These are phyloP conservation scores for Perkinsus chesapeaki DNA, from an alignment of 169 alveolate genomes.

Conservation along the genomic window DNA sequence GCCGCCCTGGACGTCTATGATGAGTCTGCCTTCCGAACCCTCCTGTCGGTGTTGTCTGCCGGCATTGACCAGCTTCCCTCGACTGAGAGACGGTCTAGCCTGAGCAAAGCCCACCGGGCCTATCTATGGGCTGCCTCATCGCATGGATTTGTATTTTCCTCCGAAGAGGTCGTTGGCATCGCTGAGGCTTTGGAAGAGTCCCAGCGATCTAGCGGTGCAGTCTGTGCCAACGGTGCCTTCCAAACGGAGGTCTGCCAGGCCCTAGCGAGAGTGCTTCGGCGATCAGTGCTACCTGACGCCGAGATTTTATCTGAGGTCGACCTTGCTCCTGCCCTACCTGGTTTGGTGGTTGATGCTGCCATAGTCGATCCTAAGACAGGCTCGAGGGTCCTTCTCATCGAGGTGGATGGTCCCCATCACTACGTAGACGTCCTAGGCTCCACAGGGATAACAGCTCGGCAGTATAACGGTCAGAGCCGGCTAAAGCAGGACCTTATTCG, in stretches of 20 bases:
- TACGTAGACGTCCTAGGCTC: neutral
- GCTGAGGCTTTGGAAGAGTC: neutral
- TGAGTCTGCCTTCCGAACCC: neutral
- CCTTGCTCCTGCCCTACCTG: neutral
- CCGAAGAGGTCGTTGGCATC: neutral
- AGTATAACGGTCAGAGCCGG: neutral
- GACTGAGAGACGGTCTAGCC: neutral
- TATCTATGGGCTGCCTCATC: neutral
- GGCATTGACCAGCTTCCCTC: neutral
- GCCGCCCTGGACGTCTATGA: neutral
- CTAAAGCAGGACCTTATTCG: neutral
- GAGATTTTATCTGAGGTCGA: neutral
- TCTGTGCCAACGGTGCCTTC: neutral
- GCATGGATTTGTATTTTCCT: neutral
- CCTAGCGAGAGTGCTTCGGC: neutral
- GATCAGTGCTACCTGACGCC: neutral
- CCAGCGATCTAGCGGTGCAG: neutral
- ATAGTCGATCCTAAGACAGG: neutral
- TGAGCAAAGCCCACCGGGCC: neutral
- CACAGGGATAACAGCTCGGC: neutral
- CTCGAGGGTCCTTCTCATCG: neutral
- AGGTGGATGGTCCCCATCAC: neutral
- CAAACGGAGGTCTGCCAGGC: neutral
- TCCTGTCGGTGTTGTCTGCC: neutral
- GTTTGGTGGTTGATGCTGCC: neutral